A percentile compares a stretch with the other conserved stretches of the same genome.
Evolutionary conservation across 225 moss, liverwort and hornwort species (phyloP).

Genomic region (Neckera pumila): DNA sequence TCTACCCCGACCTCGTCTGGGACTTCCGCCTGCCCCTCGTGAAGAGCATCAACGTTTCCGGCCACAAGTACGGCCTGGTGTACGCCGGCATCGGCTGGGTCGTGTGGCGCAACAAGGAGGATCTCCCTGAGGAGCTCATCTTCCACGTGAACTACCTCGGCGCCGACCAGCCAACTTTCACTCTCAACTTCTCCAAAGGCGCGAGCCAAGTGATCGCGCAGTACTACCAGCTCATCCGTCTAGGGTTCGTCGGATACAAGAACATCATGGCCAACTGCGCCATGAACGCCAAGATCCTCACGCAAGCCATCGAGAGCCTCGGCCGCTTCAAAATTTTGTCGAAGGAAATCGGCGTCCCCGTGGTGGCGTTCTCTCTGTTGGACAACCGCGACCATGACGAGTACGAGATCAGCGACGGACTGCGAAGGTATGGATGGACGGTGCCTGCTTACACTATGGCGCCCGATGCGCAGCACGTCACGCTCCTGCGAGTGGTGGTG

Average conservation of each 20-base stretch:
- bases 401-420: constrained; percentile 38
- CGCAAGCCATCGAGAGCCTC: constrained; percentile 16
- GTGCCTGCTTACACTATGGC: constrained; percentile 42
- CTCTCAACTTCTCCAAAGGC: constrained; percentile 48
- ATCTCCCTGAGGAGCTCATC: constrained; percentile 42
- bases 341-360: constrained; percentile 58
- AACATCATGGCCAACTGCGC: constrained; percentile 57
- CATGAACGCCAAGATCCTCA: constrained; percentile 27
- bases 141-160: constrained; percentile 54
- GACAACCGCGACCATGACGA: constrained; percentile 38
- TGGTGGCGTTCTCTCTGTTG: constrained; percentile 62
- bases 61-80: constrained; percentile 74
- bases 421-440: constrained; percentile 56
- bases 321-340: constrained; percentile 62
- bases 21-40: constrained; percentile 50
- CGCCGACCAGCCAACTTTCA: constrained; percentile 49
- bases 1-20: constrained; percentile 38
- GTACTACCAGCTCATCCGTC: constrained; percentile 46
- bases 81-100: constrained; percentile 55
- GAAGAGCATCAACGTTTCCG: constrained; percentile 51
- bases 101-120: constrained; percentile 33
- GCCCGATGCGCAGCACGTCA: constrained; percentile 19
- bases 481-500: constrained; percentile 8
- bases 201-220: constrained; percentile 50
- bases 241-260: constrained; percentile 50